Conservation (phyloP, 164 flowering plant genomes). For the Liquidambar formosana region DNA sequence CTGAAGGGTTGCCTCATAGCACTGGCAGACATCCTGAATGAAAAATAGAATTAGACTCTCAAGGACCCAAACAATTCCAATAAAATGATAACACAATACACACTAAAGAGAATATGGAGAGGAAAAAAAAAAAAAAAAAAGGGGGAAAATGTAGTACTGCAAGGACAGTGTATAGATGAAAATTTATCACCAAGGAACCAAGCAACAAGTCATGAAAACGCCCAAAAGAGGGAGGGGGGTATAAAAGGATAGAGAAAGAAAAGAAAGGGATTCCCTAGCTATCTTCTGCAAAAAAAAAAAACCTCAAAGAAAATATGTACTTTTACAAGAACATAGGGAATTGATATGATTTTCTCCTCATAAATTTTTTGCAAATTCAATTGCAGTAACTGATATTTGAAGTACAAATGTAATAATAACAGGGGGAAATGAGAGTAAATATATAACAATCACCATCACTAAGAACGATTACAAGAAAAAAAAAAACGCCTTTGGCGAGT, state of each 20-base stretch:
- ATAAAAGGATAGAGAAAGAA: neutral
- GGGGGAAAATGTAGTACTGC: neutral
- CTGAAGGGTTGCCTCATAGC: constrained; percentile 68
- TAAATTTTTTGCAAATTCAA: constrained; percentile 11
- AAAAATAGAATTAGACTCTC: constrained; percentile 75
- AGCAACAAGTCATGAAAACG: neutral
- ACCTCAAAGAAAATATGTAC: constrained; percentile 13
- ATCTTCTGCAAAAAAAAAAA: constrained; percentile 13
- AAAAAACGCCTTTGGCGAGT: constrained; percentile 80
- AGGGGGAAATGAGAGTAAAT: constrained; percentile 6
- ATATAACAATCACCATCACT: constrained; percentile 40
- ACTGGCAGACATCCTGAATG: constrained; percentile 79
- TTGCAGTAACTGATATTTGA: constrained; percentile 8
- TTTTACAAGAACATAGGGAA: constrained; percentile 3
- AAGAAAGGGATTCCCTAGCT: constrained; percentile 1
- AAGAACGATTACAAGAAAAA: constrained; percentile 65
- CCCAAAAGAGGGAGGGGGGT: neutral
- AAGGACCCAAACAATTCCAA: constrained; percentile 32
- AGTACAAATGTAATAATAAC: constrained; percentile 14
- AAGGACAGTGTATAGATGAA: neutral
- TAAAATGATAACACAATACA: constrained; percentile 8
- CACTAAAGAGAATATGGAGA: neutral
- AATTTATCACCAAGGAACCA: constrained; percentile 7
- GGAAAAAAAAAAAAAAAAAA: neutral
- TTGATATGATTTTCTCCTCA: neutral